phyloP scores from a whole-genome alignment of 2,329 filamentous ascomycete species.

The Chrysoporthe deuterocubensis region DNA sequence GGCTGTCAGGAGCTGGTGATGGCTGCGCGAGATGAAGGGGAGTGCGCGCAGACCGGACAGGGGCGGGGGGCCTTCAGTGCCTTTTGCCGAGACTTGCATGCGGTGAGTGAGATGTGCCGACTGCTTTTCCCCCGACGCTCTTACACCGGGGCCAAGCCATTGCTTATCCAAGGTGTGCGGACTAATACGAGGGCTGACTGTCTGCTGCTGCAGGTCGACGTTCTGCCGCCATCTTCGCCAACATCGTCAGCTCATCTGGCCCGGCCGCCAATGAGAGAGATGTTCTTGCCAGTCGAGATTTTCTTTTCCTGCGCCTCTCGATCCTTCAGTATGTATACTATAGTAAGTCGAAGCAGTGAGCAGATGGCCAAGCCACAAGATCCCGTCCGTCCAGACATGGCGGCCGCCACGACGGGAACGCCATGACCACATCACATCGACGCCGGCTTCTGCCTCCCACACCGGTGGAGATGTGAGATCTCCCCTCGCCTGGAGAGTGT shows the following conservation, averaged over 20 bases:
- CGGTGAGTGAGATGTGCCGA: too few relatives aligned
- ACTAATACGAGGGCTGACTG: too few relatives aligned
- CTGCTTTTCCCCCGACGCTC: not conserved
- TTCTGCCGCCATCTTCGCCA: not conserved
- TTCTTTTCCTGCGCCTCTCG: not conserved
- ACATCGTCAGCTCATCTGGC: not conserved
- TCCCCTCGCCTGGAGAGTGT: not conserved
- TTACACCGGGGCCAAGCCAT: not conserved
- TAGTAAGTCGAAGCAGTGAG: not conserved
- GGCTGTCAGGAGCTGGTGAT: not conserved
- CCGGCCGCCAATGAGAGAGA: not conserved
- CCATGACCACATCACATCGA: too few relatives aligned
- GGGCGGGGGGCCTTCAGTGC: not conserved
- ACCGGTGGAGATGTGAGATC: not conserved
- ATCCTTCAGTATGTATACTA: not conserved
- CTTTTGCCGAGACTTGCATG: not conserved
- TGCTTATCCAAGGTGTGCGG: not conserved
- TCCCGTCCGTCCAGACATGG: not conserved
- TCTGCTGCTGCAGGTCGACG: not conserved
- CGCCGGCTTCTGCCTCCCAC: too few relatives aligned
- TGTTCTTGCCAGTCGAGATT: not conserved
- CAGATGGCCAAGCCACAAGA: not conserved
- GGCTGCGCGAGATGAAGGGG: not conserved
- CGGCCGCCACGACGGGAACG: too few relatives aligned
- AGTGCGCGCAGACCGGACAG: not conserved